These are phyloP conservation scores for Dispira parvispora DNA, from an alignment of 192 early-diverging fungal species.

Conservation along the genomic window DNA sequence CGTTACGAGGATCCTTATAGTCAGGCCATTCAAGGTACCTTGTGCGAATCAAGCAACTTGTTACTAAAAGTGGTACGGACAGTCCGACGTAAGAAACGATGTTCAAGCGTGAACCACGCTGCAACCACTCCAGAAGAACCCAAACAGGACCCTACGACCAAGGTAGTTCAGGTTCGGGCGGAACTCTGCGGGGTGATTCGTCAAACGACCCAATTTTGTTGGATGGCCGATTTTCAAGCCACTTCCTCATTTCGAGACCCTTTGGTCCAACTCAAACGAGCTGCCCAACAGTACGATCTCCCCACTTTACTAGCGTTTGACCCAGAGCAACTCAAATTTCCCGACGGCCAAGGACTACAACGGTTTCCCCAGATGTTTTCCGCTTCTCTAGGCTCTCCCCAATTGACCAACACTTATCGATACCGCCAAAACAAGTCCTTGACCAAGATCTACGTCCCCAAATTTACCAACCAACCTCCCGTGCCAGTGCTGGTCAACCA, in stretches of 20 bases:
- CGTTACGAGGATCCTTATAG: constrained; percentile 23
- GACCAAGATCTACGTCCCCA: background rate
- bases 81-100: constrained; percentile 10
- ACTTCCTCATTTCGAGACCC: background rate
- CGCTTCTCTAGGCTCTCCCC: too few species aligned
- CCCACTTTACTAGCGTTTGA: background rate
- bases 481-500: background rate
- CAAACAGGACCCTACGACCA: background rate
- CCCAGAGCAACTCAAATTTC: background rate
- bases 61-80: constrained; percentile 26
- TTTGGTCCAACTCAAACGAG: background rate
- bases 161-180: background rate
- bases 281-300: background rate
- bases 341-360: background rate
- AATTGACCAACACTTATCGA: background rate
- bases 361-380: background rate
- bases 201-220: background rate
- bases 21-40: constrained; percentile 25
- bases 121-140: too few species aligned
- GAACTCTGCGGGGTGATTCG: constrained; percentile 6
- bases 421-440: background rate
- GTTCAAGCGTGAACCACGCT: too few species aligned
- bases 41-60: constrained; percentile 19
- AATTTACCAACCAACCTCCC: background rate
- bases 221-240: constrained; percentile 3